Percentiles rank a stretch among this genome's conserved stretches.
Conservation (phyloP, 495 filamentous ascomycete genomes). For the Penicillium simplicissimum region DNA sequence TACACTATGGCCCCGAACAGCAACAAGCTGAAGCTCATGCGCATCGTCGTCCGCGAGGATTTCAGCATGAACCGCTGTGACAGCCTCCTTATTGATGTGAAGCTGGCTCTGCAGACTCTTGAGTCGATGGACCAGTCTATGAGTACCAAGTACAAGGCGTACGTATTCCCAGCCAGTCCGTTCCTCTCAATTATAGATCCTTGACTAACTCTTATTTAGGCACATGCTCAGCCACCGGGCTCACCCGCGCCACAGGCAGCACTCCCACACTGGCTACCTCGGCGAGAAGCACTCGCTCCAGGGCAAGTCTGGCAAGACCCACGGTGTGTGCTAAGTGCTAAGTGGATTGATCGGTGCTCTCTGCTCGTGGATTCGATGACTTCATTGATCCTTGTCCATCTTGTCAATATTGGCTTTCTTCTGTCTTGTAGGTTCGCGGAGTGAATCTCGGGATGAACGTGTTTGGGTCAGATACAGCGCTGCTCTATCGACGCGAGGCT, state of each 20-base stretch:
- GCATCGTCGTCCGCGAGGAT: slow-evolving; percentile 86
- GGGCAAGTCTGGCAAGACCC: slow-evolving; percentile 86
- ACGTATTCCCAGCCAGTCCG: slow-evolving; percentile 25
- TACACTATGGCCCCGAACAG: slow-evolving; percentile 93
- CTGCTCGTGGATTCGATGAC: neutral
- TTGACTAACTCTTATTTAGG: slow-evolving; percentile 26
- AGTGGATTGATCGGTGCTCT: neutral
- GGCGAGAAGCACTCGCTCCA: slow-evolving; percentile 82
- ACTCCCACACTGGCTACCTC: slow-evolving; percentile 66
- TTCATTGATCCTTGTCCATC: neutral
- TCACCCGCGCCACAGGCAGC: slow-evolving; percentile 54
- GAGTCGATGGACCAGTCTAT: slow-evolving; percentile 70
- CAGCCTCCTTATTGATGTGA: slow-evolving; percentile 69
- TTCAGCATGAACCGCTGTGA: slow-evolving; percentile 78
- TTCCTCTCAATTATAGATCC: neutral
- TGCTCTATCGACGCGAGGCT: neutral
- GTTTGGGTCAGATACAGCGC: neutral
- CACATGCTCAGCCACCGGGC: slow-evolving; percentile 58
- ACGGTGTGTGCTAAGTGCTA: slow-evolving; percentile 83
- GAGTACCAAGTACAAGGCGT: slow-evolving; percentile 64
- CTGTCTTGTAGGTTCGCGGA: neutral
- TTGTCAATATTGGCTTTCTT: neutral
- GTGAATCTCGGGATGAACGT: neutral
- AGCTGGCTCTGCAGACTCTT: slow-evolving; percentile 65
- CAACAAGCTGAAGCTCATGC: slow-evolving; percentile 76